These are phyloP conservation scores for Jackrogersella minutella DNA, from an alignment of 495 filamentous ascomycete species.

Conservation along the genomic window DNA sequence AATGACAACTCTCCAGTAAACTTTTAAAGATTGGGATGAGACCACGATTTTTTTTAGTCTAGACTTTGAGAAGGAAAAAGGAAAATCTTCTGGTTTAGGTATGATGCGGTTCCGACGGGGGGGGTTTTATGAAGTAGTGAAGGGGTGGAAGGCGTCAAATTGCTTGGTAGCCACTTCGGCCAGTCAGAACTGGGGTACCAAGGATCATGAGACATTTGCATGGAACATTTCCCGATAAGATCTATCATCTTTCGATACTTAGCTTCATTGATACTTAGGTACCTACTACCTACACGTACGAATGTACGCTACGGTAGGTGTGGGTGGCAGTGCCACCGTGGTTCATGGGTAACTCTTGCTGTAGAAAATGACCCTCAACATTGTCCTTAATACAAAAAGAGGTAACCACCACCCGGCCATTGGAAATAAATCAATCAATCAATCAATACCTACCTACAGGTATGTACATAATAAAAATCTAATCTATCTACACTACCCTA, in stretches of 20 bases:
- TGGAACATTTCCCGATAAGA: constrained; percentile 32
- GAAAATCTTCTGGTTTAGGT: constrained; percentile 24
- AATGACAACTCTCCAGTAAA: constrained; percentile 12
- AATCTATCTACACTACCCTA: no score
- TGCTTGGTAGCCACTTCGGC: constrained; percentile 20
- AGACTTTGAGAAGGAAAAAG: constrained; percentile 19
- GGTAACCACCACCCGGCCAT: no score
- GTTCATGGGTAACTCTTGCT: no score
- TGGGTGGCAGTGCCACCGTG: constrained; percentile 37
- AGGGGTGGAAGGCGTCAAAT: constrained; percentile 2
- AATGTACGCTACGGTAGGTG: neutral
- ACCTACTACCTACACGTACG: neutral
- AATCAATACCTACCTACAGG: no score
- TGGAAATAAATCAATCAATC: no score
- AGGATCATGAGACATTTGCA: constrained; percentile 37
- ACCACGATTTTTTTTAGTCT: neutral
- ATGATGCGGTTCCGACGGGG: constrained; percentile 22
- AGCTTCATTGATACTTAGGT: no score
- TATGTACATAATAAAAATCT: no score
- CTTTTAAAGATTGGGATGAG: neutral
- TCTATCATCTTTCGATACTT: constrained; percentile 29
- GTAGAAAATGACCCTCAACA: no score
- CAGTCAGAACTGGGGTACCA: constrained; percentile 5
- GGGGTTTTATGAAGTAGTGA: constrained; percentile 25
- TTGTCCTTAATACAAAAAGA: no score